Base-by-base conservation (phyloP, 1,284 basidiomycete species). In the Phylloboletellus chloephorus region DNA sequence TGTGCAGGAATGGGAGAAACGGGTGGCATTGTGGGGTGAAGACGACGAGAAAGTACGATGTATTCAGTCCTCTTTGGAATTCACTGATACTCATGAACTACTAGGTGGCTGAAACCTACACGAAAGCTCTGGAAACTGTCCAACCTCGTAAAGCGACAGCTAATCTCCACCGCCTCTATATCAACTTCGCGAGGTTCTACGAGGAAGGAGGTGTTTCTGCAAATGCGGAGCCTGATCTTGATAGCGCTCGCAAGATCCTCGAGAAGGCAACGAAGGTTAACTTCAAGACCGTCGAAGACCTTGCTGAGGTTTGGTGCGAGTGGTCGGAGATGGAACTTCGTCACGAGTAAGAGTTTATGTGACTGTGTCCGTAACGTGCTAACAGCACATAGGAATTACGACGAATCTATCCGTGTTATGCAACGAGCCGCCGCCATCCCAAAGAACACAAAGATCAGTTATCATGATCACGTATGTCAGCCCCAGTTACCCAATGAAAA, bases 1-100 rank as follows among this genome's bases (percentile, higher is more conserved):
- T 56, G 95, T 98, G 0, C 93, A 96, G 55, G 96, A 99, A 63
- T 99, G 96, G 96, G 95, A 98, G 68, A 98, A 98, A 67, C 74
- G 94, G 8, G 80, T 98, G n/a, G 91, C 91, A 3, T 66, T 98
- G 29, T 93, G 84, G 76, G 95, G 88, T 10, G 84, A 91, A 37
- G 79, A 97, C 54, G 95, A 98, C 61, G 89, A 87, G 52, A 93
- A 93, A 73, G 86, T 86, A 53, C 19, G 64, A 23, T 33, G 20
- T 10, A 5, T 19, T 29, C 11, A 8, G 1, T 15, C 10, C 6
- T 24, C 24, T 20, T 25, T 37, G 16, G 38, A 43, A 33, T 33
- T 43, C 11, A 40, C 31, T 19, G 25, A 34, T 31, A 22, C 37
- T 43, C 6, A 52, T 12, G 6, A 12, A 17, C n/a, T 40, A 43